phyloP scores from a whole-genome alignment of 75 land plant species.

The Cryptomeria japonica region DNA sequence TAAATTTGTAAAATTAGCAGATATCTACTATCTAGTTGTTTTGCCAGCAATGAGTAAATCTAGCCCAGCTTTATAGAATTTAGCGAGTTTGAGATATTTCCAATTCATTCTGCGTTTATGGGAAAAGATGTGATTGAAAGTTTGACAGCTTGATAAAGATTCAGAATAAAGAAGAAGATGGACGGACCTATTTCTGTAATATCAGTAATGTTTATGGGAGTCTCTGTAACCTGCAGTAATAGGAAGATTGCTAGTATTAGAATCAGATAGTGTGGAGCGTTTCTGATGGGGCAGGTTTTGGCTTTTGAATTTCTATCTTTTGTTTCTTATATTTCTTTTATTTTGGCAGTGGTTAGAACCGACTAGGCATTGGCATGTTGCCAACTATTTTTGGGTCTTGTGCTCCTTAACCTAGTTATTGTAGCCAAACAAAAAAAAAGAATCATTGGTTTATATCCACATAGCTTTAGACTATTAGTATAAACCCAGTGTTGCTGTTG shows the following conservation, averaged over 20 bases:
- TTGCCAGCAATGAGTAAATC: background rate
- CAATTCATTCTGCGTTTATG: background rate
- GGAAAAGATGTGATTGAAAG: background rate
- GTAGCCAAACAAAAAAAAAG: background rate
- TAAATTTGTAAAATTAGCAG: background rate
- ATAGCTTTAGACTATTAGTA: no score
- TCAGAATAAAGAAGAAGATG: background rate
- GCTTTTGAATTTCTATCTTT: background rate
- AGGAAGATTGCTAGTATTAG: background rate
- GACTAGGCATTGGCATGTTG: background rate
- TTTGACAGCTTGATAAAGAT: background rate
- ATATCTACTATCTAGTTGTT: background rate
- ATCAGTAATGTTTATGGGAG: background rate
- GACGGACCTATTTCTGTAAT: background rate
- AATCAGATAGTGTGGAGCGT: background rate
- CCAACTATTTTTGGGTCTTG: no score
- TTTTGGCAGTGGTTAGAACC: background rate
- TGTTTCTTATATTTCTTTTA: background rate
- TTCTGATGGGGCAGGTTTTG: background rate
- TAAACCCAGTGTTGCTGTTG: background rate
- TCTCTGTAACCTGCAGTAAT: background rate
- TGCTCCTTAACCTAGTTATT: background rate
- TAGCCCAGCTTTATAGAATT: background rate
- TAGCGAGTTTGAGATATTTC: background rate
- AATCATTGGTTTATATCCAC: no score